Conservation (phyloP, 192 early-diverging fungal genomes). For the Ramicandelaber brevisporus region DNA sequence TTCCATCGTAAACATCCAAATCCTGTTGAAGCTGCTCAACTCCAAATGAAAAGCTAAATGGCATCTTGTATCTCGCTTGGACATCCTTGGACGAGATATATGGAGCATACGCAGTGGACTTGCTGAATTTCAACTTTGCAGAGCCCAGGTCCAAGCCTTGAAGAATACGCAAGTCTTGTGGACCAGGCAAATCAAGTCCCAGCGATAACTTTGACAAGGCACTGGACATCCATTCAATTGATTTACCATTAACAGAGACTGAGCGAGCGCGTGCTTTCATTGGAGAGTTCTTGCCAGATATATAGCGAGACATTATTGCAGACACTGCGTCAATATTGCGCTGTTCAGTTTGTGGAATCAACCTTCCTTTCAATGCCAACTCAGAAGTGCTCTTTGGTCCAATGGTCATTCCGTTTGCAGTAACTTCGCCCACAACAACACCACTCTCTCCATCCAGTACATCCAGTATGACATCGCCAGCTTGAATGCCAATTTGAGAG, state of each 20-base stretch:
- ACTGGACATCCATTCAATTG: conserved; percentile 3
- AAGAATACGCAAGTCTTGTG: neutral
- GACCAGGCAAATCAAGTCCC: conserved; percentile 1
- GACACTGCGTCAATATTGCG: conserved; percentile 1
- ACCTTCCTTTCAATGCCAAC: conserved; percentile 4
- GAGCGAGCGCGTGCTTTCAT: conserved; percentile 3
- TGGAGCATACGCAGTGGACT: neutral
- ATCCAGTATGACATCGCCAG: conserved; percentile 7
- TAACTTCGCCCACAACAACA: conserved; percentile 4
- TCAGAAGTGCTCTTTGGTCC: conserved; percentile 3
- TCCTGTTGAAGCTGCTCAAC: conserved; percentile 2
- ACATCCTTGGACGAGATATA: conserved; percentile 12
- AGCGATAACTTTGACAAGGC: conserved; percentile 6
- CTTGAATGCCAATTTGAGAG: conserved; percentile 10
- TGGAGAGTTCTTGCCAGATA: conserved; percentile 2
- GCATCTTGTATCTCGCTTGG: conserved; percentile 11
- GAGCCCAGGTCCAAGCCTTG: neutral
- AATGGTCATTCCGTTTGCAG: conserved; percentile 3
- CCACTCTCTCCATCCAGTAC: conserved; percentile 3
- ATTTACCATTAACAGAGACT: conserved; percentile 2
- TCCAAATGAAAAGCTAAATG: conserved; percentile 15
- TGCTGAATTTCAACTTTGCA: neutral
- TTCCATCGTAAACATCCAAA: neutral
- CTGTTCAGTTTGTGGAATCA: neutral
- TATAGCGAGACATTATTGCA: conserved; percentile 3